These are phyloP conservation scores for Scheffersomyces lignosus DNA, from an alignment of 805 yeast genomes.

Conservation along the genomic window DNA sequence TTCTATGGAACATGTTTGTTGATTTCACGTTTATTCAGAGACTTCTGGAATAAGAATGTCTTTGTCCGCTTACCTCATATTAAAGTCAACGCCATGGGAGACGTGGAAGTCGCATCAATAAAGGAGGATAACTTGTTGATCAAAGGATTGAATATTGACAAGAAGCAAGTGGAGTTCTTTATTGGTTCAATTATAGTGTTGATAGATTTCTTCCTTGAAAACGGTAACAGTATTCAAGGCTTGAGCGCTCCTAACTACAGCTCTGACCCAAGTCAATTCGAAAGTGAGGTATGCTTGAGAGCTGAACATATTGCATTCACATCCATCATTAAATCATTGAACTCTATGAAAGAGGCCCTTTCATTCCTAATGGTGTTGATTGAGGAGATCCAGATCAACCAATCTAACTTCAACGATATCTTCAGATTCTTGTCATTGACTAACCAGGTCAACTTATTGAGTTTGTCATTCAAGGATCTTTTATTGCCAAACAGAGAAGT, in stretches of 20 bases:
- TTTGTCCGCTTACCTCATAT: constrained; percentile 50
- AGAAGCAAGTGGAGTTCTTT: constrained; percentile 61
- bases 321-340: constrained; percentile 70
- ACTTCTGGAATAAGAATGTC: constrained; percentile 74
- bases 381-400: constrained; percentile 59
- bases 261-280: constrained; percentile 47
- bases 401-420: constrained; percentile 56
- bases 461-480: constrained; percentile 69
- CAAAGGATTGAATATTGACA: constrained; percentile 46
- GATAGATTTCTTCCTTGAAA: constrained; percentile 66
- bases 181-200: constrained; percentile 69
- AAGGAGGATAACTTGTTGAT: constrained; percentile 47
- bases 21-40: constrained; percentile 74
- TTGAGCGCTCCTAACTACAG: constrained; percentile 57
- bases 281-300: constrained; percentile 70
- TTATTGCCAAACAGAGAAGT: constrained; percentile 69
- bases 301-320: constrained; percentile 90
- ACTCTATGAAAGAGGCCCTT: constrained; percentile 82
- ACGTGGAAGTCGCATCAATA: constrained; percentile 35
- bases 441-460: constrained; percentile 66
- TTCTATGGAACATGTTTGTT: constrained; percentile 85
- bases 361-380: constrained; percentile 81
- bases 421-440: constrained; percentile 67
- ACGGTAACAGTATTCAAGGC: constrained; percentile 62
- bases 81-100: constrained; percentile 37